Evolutionary conservation across 2,329 filamentous ascomycete genomes (phyloP).

Genomic region (Cladorrhinum sp.): DNA sequence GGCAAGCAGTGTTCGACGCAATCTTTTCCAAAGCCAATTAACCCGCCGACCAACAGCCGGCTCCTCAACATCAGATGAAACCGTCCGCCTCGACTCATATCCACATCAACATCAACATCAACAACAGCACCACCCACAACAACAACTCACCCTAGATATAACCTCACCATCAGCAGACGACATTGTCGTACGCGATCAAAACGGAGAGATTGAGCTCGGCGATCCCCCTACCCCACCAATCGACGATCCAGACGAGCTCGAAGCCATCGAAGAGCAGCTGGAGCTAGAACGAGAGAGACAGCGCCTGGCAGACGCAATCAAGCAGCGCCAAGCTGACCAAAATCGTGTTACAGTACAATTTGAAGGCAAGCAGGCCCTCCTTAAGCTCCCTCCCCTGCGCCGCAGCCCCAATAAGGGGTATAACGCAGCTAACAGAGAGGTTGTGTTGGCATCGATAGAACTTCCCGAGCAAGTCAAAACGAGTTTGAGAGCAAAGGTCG

Average conservation of each 20-base stretch:
- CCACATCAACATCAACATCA: background rate
- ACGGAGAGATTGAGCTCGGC: constrained; percentile 58
- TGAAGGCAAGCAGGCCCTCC: background rate
- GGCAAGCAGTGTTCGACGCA: constrained; percentile 43
- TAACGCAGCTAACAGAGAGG: background rate
- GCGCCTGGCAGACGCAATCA: constrained; percentile 58
- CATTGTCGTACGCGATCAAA: constrained; percentile 60
- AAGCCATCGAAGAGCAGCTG: constrained; percentile 52
- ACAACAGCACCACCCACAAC: background rate
- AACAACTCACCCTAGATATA: constrained; percentile 28
- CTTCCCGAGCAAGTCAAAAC: constrained; percentile 66
- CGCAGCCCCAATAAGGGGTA: background rate
- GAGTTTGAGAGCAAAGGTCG: constrained; percentile 69
- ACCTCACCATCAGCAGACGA: constrained; percentile 44
- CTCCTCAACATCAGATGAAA: constrained; percentile 42
- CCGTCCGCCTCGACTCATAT: constrained; percentile 43
- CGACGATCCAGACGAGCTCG: constrained; percentile 53
- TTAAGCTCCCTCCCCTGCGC: background rate
- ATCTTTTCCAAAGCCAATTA: constrained; percentile 59
- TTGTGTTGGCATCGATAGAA: constrained; percentile 43
- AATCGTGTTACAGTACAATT: constrained; percentile 37
- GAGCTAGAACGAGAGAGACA: constrained; percentile 60
- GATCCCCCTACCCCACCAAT: constrained; percentile 52
- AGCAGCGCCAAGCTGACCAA: constrained; percentile 56
- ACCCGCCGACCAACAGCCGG: constrained; percentile 53